Evolutionary conservation across 208 protist genomes (phyloP), one percentile per base, ranked within the genome.

Genomic region (Phytomonas sp.): DNA sequence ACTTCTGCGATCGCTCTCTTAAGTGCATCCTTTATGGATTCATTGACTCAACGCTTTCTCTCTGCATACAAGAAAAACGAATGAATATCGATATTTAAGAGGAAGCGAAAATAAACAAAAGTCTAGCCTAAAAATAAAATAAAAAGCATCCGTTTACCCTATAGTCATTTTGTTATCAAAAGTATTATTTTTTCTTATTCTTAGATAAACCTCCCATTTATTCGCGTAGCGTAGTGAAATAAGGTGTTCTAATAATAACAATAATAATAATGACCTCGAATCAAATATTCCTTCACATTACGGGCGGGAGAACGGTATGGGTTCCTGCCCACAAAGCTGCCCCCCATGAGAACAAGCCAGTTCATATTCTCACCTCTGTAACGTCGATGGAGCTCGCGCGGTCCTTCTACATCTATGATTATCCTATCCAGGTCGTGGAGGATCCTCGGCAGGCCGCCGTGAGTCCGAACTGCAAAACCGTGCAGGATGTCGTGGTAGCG

Each of bases 401-500:
- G 17, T 90, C 85, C 32, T 95, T 95, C 70, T 93, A 92, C 74
- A 76, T 95, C 40, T 95, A 93, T 73, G 90, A 95, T 62, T 81
- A 89, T 62, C 79, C 81, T 23, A 83, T 95, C 67, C 86, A 91
- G 56, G 56, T 95, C 32, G 80, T 85, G 8, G 74, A 87, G 20
- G 79, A 83, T 68, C 64, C 85, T 17, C 71, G 72, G 60, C 68
- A 78, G 40, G 80, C 85, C 0, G 83, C 80, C 13, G 74, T 81
- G 69, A 78, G 80, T 67, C 83, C 81, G 26, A 84, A 78, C 53
- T 85, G 76, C n/a, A 93, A 92, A 43, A 93, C 90, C 9, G 77
- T 84, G 36, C 74, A 84, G 31, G 87, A 95, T 37, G 77, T 95
- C 7, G 66, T 86, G 36, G 77, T 67, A 15, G 90, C 90, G 32